A percentile compares a stretch with the other conserved stretches of the same genome.
phyloP scores from a whole-genome alignment of 2,329 filamentous ascomycete genomes.

The Trichoderma aggressivum region DNA sequence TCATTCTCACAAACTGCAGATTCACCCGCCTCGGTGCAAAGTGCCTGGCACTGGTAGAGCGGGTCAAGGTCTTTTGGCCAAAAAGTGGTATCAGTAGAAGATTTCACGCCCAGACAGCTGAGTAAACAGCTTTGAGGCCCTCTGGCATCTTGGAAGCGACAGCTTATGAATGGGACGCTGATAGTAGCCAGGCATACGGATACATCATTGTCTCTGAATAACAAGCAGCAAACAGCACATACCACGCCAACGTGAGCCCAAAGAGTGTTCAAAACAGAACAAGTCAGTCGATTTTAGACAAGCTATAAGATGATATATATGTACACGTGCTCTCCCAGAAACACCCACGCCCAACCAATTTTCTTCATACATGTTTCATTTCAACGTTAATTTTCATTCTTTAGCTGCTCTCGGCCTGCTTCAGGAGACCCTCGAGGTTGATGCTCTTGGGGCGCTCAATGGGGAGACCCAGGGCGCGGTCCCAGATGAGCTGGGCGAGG shows the following conservation, averaged over 20 bases:
- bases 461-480: slow-evolving; percentile 85
- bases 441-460: slow-evolving; percentile 99
- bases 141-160: no score
- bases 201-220: no score
- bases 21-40: no score
- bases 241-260: not conserved
- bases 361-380: not conserved
- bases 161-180: no score
- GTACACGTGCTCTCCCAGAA: not conserved
- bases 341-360: not conserved
- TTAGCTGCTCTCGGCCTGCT: slow-evolving; percentile 54
- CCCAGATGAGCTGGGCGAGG: slow-evolving; percentile 93
- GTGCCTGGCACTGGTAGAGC: no score
- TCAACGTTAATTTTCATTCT: not conserved
- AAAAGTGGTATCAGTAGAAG: no score
- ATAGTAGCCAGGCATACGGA: no score
- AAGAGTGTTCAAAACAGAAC: not conserved
- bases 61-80: no score
- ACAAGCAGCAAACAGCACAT: not conserved
- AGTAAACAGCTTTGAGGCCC: no score
- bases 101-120: no score
- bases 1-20: no score
- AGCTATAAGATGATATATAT: not conserved
- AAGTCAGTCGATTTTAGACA: not conserved
- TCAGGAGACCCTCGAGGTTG: slow-evolving; percentile 80